Base-by-base conservation (phyloP, 768 basidiomycete genomes). In the Auricularia sp. region DNA sequence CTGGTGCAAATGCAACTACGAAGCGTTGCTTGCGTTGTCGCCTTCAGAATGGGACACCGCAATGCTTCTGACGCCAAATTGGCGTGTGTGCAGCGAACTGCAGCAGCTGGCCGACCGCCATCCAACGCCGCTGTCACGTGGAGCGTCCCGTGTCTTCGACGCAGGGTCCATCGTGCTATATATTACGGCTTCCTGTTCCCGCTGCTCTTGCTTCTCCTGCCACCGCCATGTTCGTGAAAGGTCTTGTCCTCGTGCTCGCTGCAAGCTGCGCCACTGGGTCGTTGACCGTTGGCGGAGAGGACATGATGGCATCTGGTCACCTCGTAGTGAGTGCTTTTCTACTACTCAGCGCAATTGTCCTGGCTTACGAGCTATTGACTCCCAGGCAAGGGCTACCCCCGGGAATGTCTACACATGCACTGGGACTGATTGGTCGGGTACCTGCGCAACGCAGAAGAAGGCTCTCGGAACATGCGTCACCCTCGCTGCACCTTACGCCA, bases 351-450 rank as follows among this genome's bases (percentile, higher is more conserved):
- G 29, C 29, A 29, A 29, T 29, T 29, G 29, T 29, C 29, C 29
- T 51, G 47, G 47, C 47, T 51, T 1, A 51, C 16, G 47, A 18
- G 18, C 21, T 51, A 6, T 18, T 29, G 5, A 51, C 56, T 34
- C 24, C 7, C 56, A 59, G 56, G 34, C 24, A 29, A 24, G 56
- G 21, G 1, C 56, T 29, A 59, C 56, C 24, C 56, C 56, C 14
- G 56, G 56, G 14, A 33, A 59, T 34, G 56, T 59, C 29, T 59
- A 59, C 24, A 59, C 56, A 6, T 59, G 56, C 56, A 59, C 56
- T 11, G 56, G 24, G 6, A 35, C 24, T 6, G 11, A 10, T 24
- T 59, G 18, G 24, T 13, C 56, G 24, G 56, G 56, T 4, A 59
- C 56, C 8, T 59, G 56, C 56, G 24, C 21, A 14, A 59, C 29